A percentile compares a stretch with the other conserved stretches of the same genome.
Evolutionary conservation across 139 green algal species (phyloP).

Genomic region (Chlorella ohadii): DNA sequence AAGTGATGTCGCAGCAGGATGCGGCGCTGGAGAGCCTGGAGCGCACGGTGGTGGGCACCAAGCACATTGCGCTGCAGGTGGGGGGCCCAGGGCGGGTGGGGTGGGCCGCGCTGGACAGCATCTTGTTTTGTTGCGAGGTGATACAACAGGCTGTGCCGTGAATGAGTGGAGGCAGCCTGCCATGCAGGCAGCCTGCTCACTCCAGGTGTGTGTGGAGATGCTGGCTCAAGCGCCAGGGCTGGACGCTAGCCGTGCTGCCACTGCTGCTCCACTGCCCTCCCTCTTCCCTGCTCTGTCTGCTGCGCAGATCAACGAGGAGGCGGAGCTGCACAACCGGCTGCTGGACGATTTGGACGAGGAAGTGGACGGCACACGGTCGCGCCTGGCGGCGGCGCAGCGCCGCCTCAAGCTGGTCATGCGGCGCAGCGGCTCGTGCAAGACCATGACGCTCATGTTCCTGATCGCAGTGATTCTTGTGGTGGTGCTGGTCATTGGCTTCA

Average conservation of each 20-base stretch:
- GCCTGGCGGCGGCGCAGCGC: conserved; percentile 66
- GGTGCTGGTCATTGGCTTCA: conserved; percentile 48
- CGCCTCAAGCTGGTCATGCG: conserved; percentile 63
- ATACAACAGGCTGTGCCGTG: too few relatives aligned
- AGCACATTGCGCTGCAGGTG: conserved; percentile 46
- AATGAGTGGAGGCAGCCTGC: too few relatives aligned
- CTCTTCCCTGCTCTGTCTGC: conserved; percentile 1
- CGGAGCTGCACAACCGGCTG: conserved; percentile 85
- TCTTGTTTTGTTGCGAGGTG: too few relatives aligned
- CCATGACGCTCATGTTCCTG: conserved; percentile 67
- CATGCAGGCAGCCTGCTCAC: too few relatives aligned
- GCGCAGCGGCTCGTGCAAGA: conserved; percentile 57
- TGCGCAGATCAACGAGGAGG: conserved; percentile 90
- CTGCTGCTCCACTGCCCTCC: not conserved
- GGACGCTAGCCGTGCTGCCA: too few relatives aligned
- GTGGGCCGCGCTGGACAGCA: conserved; percentile 35
- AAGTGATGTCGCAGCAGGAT: conserved; percentile 84
- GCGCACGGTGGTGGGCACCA: conserved; percentile 73
- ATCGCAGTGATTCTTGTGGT: conserved; percentile 72
- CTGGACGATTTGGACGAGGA: conserved; percentile 89
- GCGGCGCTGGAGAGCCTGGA: conserved; percentile 79
- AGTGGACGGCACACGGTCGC: conserved; percentile 75
- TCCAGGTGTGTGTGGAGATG: too few relatives aligned
- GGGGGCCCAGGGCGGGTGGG: not conserved
- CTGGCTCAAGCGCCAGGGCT: too few relatives aligned